Base-by-base conservation (phyloP, 345 rosid species). In the Linum usitatissimum region DNA sequence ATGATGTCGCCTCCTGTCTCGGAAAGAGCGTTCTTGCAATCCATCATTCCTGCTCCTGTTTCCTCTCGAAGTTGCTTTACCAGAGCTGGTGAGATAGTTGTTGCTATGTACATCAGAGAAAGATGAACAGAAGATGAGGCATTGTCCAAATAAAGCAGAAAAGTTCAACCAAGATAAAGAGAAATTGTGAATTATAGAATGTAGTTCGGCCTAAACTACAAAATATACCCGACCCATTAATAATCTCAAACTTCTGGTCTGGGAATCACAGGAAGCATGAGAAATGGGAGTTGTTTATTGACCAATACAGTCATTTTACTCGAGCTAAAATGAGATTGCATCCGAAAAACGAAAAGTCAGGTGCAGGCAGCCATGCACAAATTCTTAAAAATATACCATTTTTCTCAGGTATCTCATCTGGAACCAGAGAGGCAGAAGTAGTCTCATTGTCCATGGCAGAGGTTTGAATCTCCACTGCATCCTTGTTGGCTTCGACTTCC, bases 11-110 rank as follows among this genome's bases (percentile, higher is more conserved):
- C 98, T 63, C 79, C 95, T 17, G 84, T 81, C 80, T 87, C 97
- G 5, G 76, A 64, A 3, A 92, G 91, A 30, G 91, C 98, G 42
- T 80, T 89, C 78, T 89, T 92, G 90, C 97, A 92, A 76, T 89
- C 94, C 98, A 92, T 92, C 98, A 92, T 92, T 73, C 97, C 98
- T 19, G 97, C 97, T 23, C 97, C 97, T 17, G 98, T 80, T 78
- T 89, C 98, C 69, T 92, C 98, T 61, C 97, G 89, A 10, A 92
- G 97, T 76, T 87, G 96, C 84, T 92, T 92, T 63, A 89, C 98
- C 6, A 92, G 80, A 61, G 84, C 82, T 65, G 97, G 90, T 57
- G 98, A 84, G 74, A 92, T 78, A 15, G 80, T 66, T 45, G 73
- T 84, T 78, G 79, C 64, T 67, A 64, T 67, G 51, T 10, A 10